Base-by-base conservation (phyloP, 345 rosid genomes). In the Aethionema arabicum region DNA sequence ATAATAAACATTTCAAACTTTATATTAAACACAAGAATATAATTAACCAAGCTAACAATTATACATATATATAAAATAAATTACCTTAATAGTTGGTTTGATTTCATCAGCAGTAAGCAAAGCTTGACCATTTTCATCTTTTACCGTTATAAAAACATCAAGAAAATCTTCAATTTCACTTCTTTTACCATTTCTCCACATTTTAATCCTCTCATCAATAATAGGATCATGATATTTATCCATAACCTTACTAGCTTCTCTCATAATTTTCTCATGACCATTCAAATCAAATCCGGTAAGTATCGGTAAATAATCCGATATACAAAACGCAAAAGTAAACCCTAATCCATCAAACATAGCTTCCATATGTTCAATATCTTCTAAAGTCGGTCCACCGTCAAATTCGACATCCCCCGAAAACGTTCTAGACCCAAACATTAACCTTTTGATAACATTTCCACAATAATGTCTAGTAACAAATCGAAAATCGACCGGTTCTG, bases 71-170 rank as follows among this genome's bases (percentile, higher is more conserved):
- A 21, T 21, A 58, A 11, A 39, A 33, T 0, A 32, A 43, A 48
- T 51, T 71, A 81, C 83, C 74, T 61, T 65, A 30, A 58, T 39
- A 43, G 80, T 78, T 38, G 74, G 76, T 66, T 74, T 76, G 76
- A 78, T 81, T 52, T 81, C 83, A 40, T 74, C 79, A 10, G 69
- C 32, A 30, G 72, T 59, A 11, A 73, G 68, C 60, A 76, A 58
- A 44, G 80, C 76, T 50, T 55, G 49, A 15, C 79, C 81, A 16
- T 59, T 52, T 31, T 37, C 43, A 30, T 63, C 79, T 29, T 70
- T 75, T 4, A 73, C 55, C 9, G 63, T 47, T 35, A 84, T 68
- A 32, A 84, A 54, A 41, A 84, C 69, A 48, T 77, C 84, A 11
- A 81, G 81, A 56, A 81, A 74, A 67, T 76, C 84, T 65, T 65